Base-by-base conservation (phyloP, 371 early-diverging fungal species). In the Mucor plumbeus region DNA sequence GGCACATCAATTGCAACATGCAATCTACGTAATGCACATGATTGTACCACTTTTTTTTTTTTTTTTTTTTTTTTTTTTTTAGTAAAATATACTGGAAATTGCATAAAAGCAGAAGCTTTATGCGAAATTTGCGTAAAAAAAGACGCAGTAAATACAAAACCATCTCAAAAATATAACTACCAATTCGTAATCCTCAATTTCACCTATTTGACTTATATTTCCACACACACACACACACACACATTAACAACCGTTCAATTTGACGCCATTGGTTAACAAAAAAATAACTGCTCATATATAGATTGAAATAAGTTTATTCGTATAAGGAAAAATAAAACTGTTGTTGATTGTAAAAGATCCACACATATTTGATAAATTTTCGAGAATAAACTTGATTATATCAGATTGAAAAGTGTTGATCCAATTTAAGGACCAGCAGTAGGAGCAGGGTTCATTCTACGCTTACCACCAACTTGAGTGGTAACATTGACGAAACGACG, bases 401-500 rank as follows among this genome's bases (percentile, higher is more conserved):
- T 53, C 53, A 53, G 53, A 44, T 53, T 56, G 35, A 56, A 56
- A 56, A 56, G 56, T 56, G 31, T 31, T 56, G 56, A 48, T 61
- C 61, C 48, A 61, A 61, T 61, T 61, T 81, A 81, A 75, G 81
- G 84, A 65, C 84, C 84, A 67, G 78, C 78, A 67, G 86, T 85
- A 59, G 90, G 87, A 70, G 87, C 82, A 72, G 90, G 88, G 85
- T 90, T 90, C 90, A 90, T 90, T 85, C 88, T 92, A 79, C 94
- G 91, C 93, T 95, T 95, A 84, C 94, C 96, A 79, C 89, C 89
- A 80, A 92, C 85, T 73, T 86, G 77, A 76, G 88, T 86, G 83
- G 92, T 94, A 71, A 94, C 93, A 89, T 96, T 97, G 76, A 97
- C 97, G 85, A 95, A 94, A 72, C 99, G 95, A 77, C 98, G 96